Evolutionary conservation across 176 grass and related monocot species (phyloP).

Genomic region (Oryza nivara): DNA sequence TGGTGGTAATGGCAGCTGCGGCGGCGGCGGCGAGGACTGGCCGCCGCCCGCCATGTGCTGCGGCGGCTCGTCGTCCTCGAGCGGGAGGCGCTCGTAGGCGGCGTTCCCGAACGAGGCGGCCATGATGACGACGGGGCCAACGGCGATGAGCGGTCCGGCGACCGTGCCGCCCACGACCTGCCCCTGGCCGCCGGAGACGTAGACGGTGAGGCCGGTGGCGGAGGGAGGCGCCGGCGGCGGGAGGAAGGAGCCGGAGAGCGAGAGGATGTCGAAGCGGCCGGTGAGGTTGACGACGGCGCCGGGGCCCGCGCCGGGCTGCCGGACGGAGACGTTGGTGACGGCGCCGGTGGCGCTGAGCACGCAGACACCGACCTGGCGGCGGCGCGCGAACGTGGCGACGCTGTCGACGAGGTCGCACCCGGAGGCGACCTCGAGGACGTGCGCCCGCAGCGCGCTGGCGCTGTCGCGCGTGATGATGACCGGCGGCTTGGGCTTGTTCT

Average conservation of each 20-base stretch:
- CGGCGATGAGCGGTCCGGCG: slow-evolving; percentile 69
- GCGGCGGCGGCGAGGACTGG: slow-evolving; percentile 54
- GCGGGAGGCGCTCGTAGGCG: slow-evolving; percentile 85
- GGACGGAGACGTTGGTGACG: slow-evolving; percentile 70
- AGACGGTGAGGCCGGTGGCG: slow-evolving; percentile 78
- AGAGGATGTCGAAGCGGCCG: slow-evolving; percentile 90
- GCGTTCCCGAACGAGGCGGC: slow-evolving; percentile 94
- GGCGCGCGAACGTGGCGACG: slow-evolving; percentile 70
- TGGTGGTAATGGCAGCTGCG: slow-evolving; percentile 40
- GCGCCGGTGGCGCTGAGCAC: slow-evolving; percentile 79
- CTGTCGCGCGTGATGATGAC: slow-evolving; percentile 97
- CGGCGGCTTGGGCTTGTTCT: slow-evolving; percentile 97
- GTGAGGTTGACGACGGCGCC: slow-evolving; percentile 59
- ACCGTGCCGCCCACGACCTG: slow-evolving; percentile 74
- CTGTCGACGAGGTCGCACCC: slow-evolving; percentile 91
- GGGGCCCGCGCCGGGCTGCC: slow-evolving; percentile 40
- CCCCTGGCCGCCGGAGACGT: slow-evolving; percentile 83
- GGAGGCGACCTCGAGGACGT: slow-evolving; percentile 86
- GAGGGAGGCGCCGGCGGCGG: slow-evolving; percentile 74
- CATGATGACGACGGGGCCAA: slow-evolving; percentile 83
- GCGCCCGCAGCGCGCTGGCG: slow-evolving; percentile 76
- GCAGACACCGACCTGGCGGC: slow-evolving; percentile 81
- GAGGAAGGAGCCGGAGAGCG: slow-evolving; percentile 85
- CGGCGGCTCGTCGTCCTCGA: slow-evolving; percentile 75
- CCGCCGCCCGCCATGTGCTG: slow-evolving; percentile 35